phyloP scores from a whole-genome alignment of 2,329 filamentous ascomycete species.

The Nemania sp. region DNA sequence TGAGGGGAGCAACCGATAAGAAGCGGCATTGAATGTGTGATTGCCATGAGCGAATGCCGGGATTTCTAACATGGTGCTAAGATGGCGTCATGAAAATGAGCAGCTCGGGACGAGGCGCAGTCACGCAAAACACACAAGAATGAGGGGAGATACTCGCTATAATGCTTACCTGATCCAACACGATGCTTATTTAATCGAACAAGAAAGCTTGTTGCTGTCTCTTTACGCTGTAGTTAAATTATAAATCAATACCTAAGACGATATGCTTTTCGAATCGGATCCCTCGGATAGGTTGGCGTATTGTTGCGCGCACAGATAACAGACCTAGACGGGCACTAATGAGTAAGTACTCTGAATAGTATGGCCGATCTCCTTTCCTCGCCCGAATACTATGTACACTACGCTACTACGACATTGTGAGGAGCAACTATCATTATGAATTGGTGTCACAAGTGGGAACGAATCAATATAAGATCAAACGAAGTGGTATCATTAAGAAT shows the following conservation, averaged over 20 bases:
- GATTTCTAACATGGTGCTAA: conserved; percentile 25
- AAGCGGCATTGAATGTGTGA: conserved; percentile 12
- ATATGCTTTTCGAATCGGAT: no score
- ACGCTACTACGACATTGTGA: no score
- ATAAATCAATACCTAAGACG: no score
- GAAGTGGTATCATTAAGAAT: conserved; percentile 42
- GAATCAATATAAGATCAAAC: background rate
- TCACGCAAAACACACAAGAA: background rate
- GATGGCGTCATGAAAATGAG: conserved; percentile 32
- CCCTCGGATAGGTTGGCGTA: no score
- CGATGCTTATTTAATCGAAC: no score
- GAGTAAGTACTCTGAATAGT: background rate
- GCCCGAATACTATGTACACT: background rate
- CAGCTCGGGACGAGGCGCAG: background rate
- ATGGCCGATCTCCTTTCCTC: background rate
- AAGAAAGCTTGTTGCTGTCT: no score
- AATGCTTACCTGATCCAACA: background rate
- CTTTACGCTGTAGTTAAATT: no score
- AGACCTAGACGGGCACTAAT: background rate
- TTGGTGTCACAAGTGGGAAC: background rate
- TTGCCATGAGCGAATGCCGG: conserved; percentile 6
- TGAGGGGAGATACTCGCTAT: background rate
- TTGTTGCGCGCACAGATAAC: background rate
- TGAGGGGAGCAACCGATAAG: background rate
- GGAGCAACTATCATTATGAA: no score